phyloP scores from a whole-genome alignment of 345 rosid species.

The Geranium rotundifolium region DNA sequence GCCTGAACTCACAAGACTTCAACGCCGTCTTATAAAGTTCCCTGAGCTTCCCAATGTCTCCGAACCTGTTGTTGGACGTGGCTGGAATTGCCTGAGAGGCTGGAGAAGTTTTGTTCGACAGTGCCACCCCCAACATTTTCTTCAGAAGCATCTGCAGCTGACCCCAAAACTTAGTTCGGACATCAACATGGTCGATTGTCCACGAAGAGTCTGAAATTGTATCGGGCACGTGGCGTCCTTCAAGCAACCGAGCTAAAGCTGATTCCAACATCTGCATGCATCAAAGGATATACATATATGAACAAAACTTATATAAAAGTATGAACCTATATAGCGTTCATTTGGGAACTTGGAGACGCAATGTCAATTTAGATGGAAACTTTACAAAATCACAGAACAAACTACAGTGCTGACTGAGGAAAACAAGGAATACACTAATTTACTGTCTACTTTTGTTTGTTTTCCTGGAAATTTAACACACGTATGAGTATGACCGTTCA shows the following conservation, averaged over 20 bases:
- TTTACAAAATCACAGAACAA: too few relatives aligned
- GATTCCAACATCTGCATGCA: constrained; percentile 63
- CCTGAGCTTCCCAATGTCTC: constrained; percentile 50
- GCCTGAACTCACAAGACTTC: constrained; percentile 36
- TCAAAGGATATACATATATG: neutral
- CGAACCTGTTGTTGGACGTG: constrained; percentile 16
- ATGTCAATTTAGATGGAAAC: too few relatives aligned
- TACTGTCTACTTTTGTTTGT: too few relatives aligned
- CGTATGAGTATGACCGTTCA: too few relatives aligned
- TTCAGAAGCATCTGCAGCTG: constrained; percentile 62
- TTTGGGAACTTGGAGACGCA: too few relatives aligned
- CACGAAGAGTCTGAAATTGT: constrained; percentile 19
- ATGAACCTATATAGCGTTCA: too few relatives aligned
- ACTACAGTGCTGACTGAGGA: too few relatives aligned
- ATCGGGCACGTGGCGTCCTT: constrained; percentile 41
- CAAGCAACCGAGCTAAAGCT: constrained; percentile 55
- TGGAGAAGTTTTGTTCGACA: constrained; percentile 31
- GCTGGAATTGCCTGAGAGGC: constrained; percentile 11
- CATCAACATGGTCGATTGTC: constrained; percentile 28
- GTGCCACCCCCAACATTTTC: constrained; percentile 42
- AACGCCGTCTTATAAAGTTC: constrained; percentile 71
- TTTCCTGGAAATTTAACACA: too few relatives aligned
- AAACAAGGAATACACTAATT: too few relatives aligned
- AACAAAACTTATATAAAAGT: neutral
- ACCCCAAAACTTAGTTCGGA: constrained; percentile 53